Evolutionary conservation across 176 grass and related monocot genomes (phyloP), one percentile per base, ranked within the genome.

Genomic region (Echinochloa phyllopogon): DNA sequence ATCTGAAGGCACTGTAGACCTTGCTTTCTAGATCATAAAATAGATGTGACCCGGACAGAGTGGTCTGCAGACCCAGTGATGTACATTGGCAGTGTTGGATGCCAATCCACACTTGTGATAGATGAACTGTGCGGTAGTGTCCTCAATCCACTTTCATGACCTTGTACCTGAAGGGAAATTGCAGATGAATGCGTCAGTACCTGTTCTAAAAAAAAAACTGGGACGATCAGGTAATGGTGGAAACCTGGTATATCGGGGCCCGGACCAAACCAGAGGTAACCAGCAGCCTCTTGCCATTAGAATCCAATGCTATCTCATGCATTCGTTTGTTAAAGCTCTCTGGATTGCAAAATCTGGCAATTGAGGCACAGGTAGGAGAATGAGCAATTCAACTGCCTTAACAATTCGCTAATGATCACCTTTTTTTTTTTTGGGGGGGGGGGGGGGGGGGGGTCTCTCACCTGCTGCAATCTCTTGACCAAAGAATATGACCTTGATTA

Each of bases 401-500:
- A 51, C 38, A 72, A 82, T 71, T 77, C 23, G 38, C 33, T 51
- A 76, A 85, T 70, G 65, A 40, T 84, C 25, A 77, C 15, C 10
- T 62, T 79, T n/a, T n/a, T n/a, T n/a, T n/a, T n/a, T n/a, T n/a
- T 61, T 72, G 66, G 7, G 67, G 65, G 50, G 82, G 64, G 66
- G 29, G 29, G 29, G 29, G 29, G 29, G 29, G 29, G 29, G 29
- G 50, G 82, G 64, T 59, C 63, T 81, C 77, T 86, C 91, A 98
- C 96, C 91, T 93, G 75, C 84, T 92, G 77, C 96, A 94, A 87
- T 98, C 91, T 90, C 87, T 94, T 65, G 96, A 95, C 93, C 91
- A 98, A 75, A 95, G 83, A 85, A 95, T 89, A 68, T 92, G 93
- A 80, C 96, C 96, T 94, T 98, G 96, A 73, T 98, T 98, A 73